Percentiles rank a stretch among this genome's conserved stretches.
Evolutionary conservation across 768 basidiomycete genomes (phyloP).

Genomic region (Boletellus emodensis): DNA sequence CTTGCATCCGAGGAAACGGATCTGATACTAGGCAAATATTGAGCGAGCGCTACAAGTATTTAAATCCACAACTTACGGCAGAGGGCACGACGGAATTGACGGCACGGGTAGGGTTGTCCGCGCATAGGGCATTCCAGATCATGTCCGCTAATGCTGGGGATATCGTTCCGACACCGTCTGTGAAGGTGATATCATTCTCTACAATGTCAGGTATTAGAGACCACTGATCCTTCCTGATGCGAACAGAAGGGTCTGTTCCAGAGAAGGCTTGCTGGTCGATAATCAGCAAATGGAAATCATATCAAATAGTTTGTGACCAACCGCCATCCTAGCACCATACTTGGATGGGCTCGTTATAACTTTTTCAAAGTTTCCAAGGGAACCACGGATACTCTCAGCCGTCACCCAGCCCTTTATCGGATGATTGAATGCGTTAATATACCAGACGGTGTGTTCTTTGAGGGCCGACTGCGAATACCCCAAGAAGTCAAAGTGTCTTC

Average conservation of each 20-base stretch:
- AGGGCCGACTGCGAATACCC: slow-evolving; percentile 80
- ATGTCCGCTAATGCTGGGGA: slow-evolving; percentile 51
- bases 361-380: slow-evolving; percentile 65
- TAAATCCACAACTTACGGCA: slow-evolving; percentile 45
- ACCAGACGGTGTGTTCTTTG: slow-evolving; percentile 81
- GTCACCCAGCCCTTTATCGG: slow-evolving; percentile 42
- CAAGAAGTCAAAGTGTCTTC: slow-evolving; percentile 71
- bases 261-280: slow-evolving; percentile 64
- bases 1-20: slow-evolving; percentile 80
- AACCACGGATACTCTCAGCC: slow-evolving; percentile 54
- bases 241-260: slow-evolving; percentile 71
- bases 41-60: background rate
- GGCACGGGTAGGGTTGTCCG: slow-evolving; percentile 35
- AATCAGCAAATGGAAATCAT: slow-evolving; percentile 3
- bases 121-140: slow-evolving; percentile 58
- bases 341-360: slow-evolving; percentile 65
- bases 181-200: slow-evolving; percentile 45
- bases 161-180: slow-evolving; percentile 82
- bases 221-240: slow-evolving; percentile 55
- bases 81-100: slow-evolving; percentile 45
- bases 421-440: slow-evolving; percentile 59
- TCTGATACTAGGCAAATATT: slow-evolving; percentile 54
- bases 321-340: slow-evolving; percentile 74
- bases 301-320: slow-evolving; percentile 5
- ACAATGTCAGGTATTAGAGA: slow-evolving; percentile 57